These are phyloP conservation scores for Balakata baccata DNA, from an alignment of 345 rosid genomes.

Conservation along the genomic window DNA sequence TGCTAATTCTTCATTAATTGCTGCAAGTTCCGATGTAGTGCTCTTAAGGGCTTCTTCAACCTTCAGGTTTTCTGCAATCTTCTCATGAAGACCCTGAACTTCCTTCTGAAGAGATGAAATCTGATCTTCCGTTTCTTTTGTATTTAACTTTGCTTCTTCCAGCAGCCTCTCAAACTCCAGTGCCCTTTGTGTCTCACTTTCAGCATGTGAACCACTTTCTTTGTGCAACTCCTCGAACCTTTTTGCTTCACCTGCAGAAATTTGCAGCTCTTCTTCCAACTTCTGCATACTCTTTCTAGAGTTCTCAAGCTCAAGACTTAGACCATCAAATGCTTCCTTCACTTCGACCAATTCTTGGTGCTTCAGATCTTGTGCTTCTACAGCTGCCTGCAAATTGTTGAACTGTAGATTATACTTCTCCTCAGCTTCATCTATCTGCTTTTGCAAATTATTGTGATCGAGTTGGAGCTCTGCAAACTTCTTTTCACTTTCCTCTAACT, in stretches of 20 bases:
- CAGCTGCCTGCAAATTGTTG: constrained; percentile 54
- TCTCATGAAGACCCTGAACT: constrained; percentile 56
- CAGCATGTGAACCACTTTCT: constrained; percentile 70
- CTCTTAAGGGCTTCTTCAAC: constrained; percentile 66
- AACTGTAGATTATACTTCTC: constrained; percentile 58
- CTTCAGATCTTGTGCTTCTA: constrained; percentile 66
- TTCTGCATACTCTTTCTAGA: constrained; percentile 62
- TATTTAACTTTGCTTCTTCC: constrained; percentile 49
- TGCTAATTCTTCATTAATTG: constrained; percentile 61
- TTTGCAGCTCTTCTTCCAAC: constrained; percentile 58
- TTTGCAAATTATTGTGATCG: constrained; percentile 59
- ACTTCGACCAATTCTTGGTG: constrained; percentile 67
- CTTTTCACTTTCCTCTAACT: constrained; percentile 54
- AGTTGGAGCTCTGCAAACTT: constrained; percentile 62
- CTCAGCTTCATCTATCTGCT: constrained; percentile 60
- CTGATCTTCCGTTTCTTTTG: constrained; percentile 64
- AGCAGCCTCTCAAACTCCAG: constrained; percentile 72
- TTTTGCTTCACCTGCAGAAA: constrained; percentile 55
- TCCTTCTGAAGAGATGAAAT: constrained; percentile 61
- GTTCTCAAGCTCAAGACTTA: constrained; percentile 59
- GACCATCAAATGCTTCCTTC: constrained; percentile 66
- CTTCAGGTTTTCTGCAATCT: constrained; percentile 61
- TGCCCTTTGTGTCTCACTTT: constrained; percentile 69
- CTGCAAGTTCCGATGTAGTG: constrained; percentile 55
- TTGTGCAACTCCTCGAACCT: constrained; percentile 82